These are phyloP conservation scores for Aspergillus fructus DNA, from an alignment of 2,329 filamentous ascomycete species.

Conservation along the genomic window DNA sequence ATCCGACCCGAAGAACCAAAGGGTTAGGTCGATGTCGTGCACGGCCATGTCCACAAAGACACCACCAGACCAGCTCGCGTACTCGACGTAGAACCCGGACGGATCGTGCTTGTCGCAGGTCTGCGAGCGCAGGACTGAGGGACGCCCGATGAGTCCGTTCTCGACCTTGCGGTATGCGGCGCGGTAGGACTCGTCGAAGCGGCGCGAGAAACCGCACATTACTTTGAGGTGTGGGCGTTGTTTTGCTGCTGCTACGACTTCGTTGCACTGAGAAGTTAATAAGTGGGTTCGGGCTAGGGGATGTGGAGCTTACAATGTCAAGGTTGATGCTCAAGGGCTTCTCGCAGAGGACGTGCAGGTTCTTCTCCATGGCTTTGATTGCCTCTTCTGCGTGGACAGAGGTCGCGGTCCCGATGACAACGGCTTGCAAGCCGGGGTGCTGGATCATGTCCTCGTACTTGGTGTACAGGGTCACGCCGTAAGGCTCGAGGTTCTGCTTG, in stretches of 20 bases:
- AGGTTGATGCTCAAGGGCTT: slow-evolving; percentile 56
- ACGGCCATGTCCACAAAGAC: slow-evolving; percentile 72
- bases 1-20: slow-evolving; percentile 63
- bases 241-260: slow-evolving; percentile 60
- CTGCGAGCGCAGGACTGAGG: slow-evolving; percentile 62
- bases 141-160: slow-evolving; percentile 58
- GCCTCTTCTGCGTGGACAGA: slow-evolving; percentile 58
- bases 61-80: slow-evolving; percentile 64
- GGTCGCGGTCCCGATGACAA: slow-evolving; percentile 56
- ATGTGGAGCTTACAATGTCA: slow-evolving; percentile 48
- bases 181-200: slow-evolving; percentile 66
- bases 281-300: background rate
- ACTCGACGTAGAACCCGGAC: slow-evolving; percentile 66
- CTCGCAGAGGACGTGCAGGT: slow-evolving; percentile 60
- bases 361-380: slow-evolving; percentile 56
- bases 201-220: slow-evolving; percentile 65
- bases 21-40: slow-evolving; percentile 66
- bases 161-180: slow-evolving; percentile 57
- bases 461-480: slow-evolving; percentile 53
- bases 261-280: background rate
- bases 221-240: slow-evolving; percentile 63
- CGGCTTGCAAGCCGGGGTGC: slow-evolving; percentile 55
- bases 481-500: slow-evolving; percentile 49
- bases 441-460: slow-evolving; percentile 59
- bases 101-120: slow-evolving; percentile 68